phyloP scores from a whole-genome alignment of 148 eudicot species.

The Silene conica region DNA sequence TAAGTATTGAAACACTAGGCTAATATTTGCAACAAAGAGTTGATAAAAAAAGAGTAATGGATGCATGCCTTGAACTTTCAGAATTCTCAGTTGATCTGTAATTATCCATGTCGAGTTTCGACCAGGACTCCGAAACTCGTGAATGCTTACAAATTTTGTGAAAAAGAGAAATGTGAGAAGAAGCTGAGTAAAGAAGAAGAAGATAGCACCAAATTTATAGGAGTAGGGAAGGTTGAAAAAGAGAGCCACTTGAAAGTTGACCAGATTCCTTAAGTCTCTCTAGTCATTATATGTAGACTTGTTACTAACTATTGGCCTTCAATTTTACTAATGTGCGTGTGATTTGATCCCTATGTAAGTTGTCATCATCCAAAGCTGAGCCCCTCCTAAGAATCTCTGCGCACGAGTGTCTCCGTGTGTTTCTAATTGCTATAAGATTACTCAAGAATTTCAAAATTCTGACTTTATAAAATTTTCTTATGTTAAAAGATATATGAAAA shows the following conservation, averaged over 20 bases:
- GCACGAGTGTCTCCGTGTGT: slow-evolving; percentile 11
- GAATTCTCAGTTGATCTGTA: slow-evolving; percentile 23
- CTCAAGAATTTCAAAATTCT: too few species aligned
- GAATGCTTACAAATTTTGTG: neutral
- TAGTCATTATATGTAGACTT: neutral
- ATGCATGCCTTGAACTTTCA: slow-evolving; percentile 31
- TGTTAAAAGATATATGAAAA: too few species aligned
- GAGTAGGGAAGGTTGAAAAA: neutral
- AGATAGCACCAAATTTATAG: slow-evolving; percentile 1
- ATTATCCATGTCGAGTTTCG: slow-evolving; percentile 22
- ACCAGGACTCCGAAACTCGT: neutral
- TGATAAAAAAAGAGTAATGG: too few species aligned
- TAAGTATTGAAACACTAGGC: too few species aligned
- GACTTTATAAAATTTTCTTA: too few species aligned
- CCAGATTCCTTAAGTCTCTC: slow-evolving; percentile 26
- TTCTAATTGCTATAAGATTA: neutral
- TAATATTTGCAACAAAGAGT: too few species aligned
- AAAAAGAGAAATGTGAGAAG: slow-evolving; percentile 14
- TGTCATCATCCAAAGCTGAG: too few species aligned
- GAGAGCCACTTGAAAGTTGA: slow-evolving; percentile 13
- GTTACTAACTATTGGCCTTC: too few species aligned
- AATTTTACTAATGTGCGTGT: too few species aligned
- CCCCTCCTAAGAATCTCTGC: slow-evolving; percentile 13
- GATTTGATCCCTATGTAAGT: too few species aligned
- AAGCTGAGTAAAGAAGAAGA: slow-evolving; percentile 18